These are phyloP conservation scores for Teratosphaeria destructans DNA, from an alignment of 2,329 filamentous ascomycete genomes.

Conservation along the genomic window DNA sequence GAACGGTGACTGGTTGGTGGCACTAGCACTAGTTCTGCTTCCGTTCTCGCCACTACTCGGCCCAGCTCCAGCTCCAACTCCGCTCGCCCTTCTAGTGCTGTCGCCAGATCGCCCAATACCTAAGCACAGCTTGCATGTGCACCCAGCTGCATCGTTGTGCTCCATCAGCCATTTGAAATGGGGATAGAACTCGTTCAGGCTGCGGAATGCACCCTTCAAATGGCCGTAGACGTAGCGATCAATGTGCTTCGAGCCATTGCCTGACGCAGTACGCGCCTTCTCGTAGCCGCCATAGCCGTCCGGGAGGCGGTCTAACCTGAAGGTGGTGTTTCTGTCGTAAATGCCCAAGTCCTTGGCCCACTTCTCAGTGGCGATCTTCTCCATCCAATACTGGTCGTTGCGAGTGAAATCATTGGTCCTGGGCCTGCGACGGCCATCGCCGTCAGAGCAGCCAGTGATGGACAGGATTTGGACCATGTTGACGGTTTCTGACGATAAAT, in stretches of 20 bases:
- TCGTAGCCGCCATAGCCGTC: constrained; percentile 45
- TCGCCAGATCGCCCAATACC: constrained; percentile 7
- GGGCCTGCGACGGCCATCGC: constrained; percentile 13
- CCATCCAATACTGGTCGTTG: constrained; percentile 19
- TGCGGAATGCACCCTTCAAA: constrained; percentile 43
- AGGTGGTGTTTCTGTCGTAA: constrained; percentile 19
- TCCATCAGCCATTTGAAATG: constrained; percentile 50
- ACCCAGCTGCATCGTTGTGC: constrained; percentile 31
- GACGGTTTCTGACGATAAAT: not conserved
- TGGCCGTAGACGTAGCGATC: constrained; percentile 51
- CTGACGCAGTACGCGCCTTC: constrained; percentile 28
- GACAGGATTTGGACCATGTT: constrained; percentile 3
- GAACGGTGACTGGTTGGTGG: constrained; percentile 4
- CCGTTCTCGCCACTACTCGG: not conserved
- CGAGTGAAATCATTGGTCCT: constrained; percentile 7
- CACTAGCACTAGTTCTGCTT: constrained; percentile 8
- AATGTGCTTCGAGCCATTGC: constrained; percentile 24
- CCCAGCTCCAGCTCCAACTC: not conserved
- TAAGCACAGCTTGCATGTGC: constrained; percentile 41
- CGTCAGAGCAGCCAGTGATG: constrained; percentile 9
- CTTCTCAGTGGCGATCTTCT: constrained; percentile 14
- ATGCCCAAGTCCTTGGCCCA: constrained; percentile 16
- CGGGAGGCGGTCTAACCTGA: constrained; percentile 44
- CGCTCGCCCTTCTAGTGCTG: not conserved
- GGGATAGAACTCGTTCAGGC: constrained; percentile 42